Conservation (phyloP, 306 rosid genomes). For the Morella rubra region DNA sequence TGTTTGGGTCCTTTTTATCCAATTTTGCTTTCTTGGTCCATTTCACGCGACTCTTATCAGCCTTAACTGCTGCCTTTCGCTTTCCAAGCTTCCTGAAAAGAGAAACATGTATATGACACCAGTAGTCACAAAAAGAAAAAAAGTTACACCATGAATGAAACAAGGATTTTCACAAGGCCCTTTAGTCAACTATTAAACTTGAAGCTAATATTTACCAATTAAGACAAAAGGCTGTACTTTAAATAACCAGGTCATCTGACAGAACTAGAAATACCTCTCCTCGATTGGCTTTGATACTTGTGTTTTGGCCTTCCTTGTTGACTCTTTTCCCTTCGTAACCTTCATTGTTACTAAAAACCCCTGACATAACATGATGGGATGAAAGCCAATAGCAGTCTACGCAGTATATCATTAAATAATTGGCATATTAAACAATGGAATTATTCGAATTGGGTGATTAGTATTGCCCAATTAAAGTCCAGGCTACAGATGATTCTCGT, state of each 20-base stretch:
- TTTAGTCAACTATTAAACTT: not conserved
- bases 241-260: not conserved
- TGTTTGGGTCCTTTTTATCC: slow-evolving; percentile 33
- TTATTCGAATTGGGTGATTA: not conserved
- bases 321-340: slow-evolving; percentile 27
- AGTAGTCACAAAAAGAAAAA: not conserved
- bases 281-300: slow-evolving; percentile 31
- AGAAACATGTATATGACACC: not conserved
- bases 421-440: not conserved
- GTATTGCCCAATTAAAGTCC: not conserved
- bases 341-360: slow-evolving; percentile 22
- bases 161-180: not conserved
- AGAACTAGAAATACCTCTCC: slow-evolving; percentile 18
- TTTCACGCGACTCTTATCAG: slow-evolving; percentile 28
- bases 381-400: not conserved
- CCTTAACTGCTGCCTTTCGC: slow-evolving; percentile 38
- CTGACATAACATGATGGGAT: not conserved
- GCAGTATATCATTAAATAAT: not conserved
- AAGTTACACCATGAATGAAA: not conserved
- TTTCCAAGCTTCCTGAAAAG: slow-evolving; percentile 32
- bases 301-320: slow-evolving; percentile 31
- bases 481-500: not conserved
- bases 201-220: not conserved
- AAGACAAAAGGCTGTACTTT: not conserved
- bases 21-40: slow-evolving; percentile 32